Percentiles rank a stretch among this genome's conserved stretches.
These are phyloP conservation scores for Mucuna pruriens DNA, from an alignment of 306 rosid genomes.

Conservation along the genomic window DNA sequence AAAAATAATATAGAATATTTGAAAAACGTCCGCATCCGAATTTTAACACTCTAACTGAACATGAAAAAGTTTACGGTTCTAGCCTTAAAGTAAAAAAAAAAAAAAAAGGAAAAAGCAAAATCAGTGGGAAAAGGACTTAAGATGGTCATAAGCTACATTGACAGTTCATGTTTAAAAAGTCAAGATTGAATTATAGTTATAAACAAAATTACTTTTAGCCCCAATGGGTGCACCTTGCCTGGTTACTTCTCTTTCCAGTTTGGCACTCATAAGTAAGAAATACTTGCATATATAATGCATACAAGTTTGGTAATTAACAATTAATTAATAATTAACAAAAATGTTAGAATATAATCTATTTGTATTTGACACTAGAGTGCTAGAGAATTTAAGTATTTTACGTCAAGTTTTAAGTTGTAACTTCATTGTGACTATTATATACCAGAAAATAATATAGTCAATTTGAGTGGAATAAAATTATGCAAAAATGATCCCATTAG, in stretches of 20 bases:
- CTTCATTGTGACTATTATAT: too few species aligned
- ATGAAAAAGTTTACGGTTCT: not conserved
- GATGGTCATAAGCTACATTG: not conserved
- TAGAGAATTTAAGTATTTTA: too few species aligned
- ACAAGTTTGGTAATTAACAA: not conserved
- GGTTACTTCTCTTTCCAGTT: not conserved
- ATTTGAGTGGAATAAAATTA: not conserved
- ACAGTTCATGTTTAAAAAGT: not conserved
- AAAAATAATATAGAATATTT: not conserved
- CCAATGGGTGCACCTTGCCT: not conserved
- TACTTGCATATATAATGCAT: not conserved
- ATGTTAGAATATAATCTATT: too few species aligned
- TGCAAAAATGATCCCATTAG: not conserved
- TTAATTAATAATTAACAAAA: not conserved
- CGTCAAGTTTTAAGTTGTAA: too few species aligned
- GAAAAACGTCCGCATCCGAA: not conserved
- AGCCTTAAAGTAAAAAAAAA: not conserved
- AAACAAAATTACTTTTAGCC: not conserved
- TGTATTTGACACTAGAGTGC: too few species aligned
- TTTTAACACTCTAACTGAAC: not conserved
- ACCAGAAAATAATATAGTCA: not conserved
- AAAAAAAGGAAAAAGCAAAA: not conserved
- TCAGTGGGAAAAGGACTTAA: conserved; percentile 10
- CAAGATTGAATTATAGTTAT: not conserved
- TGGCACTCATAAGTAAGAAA: not conserved